Evolutionary conservation across 345 rosid genomes (phyloP).

Genomic region (Brassica cretica): DNA sequence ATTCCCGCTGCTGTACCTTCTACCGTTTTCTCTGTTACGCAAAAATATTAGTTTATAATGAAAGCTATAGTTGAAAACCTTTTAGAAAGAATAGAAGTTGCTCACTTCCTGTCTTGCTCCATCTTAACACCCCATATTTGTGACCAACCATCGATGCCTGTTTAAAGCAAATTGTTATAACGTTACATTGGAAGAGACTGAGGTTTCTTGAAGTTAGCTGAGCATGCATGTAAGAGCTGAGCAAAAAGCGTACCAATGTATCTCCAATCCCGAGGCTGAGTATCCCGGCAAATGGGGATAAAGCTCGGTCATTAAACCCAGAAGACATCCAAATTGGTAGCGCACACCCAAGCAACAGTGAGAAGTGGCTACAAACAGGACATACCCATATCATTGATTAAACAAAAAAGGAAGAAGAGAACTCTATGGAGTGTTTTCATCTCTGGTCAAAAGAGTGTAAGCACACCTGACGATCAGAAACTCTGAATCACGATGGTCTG

Average conservation of each 20-base stretch:
- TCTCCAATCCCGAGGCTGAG: constrained; percentile 98
- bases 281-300: constrained; percentile 93
- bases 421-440: constrained; percentile 3
- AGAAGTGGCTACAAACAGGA: constrained; percentile 67
- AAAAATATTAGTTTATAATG: not conserved
- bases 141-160: constrained; percentile 98
- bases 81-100: constrained; percentile 18
- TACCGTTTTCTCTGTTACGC: constrained; percentile 75
- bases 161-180: not conserved
- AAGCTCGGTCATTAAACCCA: constrained; percentile 90
- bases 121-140: constrained; percentile 88
- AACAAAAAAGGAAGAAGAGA: not conserved
- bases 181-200: not conserved
- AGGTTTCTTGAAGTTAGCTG: not conserved
- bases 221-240: not conserved
- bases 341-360: constrained; percentile 91
- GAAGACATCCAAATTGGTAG: constrained; percentile 99
- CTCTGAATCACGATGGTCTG: constrained; percentile 97
- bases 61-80: constrained; percentile 40
- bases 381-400: not conserved
- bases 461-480: constrained; percentile 80
- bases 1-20: constrained; percentile 99
- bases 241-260: constrained; percentile 69
- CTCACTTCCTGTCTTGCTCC: constrained; percentile 95
- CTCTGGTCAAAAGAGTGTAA: not conserved